These are phyloP conservation scores for Colletotrichum liriopes DNA, from an alignment of 2,329 filamentous ascomycete species.

Conservation along the genomic window DNA sequence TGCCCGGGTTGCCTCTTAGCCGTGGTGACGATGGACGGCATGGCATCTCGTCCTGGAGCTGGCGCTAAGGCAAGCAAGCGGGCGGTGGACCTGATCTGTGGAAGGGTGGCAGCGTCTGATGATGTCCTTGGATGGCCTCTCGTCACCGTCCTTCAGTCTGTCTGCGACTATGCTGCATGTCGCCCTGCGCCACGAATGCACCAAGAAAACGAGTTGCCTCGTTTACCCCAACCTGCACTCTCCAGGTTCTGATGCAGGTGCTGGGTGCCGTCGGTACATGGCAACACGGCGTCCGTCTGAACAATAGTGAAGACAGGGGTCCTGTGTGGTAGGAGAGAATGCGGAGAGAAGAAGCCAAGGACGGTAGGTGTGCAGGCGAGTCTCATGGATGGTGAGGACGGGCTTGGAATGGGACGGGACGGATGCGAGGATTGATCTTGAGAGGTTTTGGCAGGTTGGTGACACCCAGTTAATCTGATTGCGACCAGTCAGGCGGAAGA, in stretches of 20 bases:
- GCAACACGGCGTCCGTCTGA: slow-evolving; percentile 12
- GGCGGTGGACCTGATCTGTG: neutral
- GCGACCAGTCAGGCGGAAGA: slow-evolving; percentile 4
- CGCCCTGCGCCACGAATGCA: slow-evolving; percentile 14
- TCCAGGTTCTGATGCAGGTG: slow-evolving; percentile 32
- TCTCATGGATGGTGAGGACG: slow-evolving; percentile 17
- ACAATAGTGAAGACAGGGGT: slow-evolving; percentile 1
- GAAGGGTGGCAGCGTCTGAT: neutral
- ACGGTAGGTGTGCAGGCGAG: neutral
- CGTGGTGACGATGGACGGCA: neutral
- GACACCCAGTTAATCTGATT: slow-evolving; percentile 21
- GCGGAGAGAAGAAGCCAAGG: slow-evolving; percentile 15
- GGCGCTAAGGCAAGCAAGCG: neutral
- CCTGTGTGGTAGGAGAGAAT: slow-evolving; percentile 6
- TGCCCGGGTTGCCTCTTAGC: neutral
- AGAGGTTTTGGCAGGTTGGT: neutral
- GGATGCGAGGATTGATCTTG: neutral
- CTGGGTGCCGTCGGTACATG: slow-evolving; percentile 25
- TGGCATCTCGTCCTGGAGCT: neutral
- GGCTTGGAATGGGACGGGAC: slow-evolving; percentile 12
- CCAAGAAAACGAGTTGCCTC: slow-evolving; percentile 7
- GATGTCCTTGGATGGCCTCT: neutral
- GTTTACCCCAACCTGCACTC: slow-evolving; percentile 25
- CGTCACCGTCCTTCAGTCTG: slow-evolving; percentile 3
- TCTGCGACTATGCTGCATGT: neutral